Percentiles rank a stretch among this genome's conserved stretches.
These are phyloP conservation scores for Trametes polyzona DNA, from an alignment of 1,284 basidiomycete species.

Conservation along the genomic window DNA sequence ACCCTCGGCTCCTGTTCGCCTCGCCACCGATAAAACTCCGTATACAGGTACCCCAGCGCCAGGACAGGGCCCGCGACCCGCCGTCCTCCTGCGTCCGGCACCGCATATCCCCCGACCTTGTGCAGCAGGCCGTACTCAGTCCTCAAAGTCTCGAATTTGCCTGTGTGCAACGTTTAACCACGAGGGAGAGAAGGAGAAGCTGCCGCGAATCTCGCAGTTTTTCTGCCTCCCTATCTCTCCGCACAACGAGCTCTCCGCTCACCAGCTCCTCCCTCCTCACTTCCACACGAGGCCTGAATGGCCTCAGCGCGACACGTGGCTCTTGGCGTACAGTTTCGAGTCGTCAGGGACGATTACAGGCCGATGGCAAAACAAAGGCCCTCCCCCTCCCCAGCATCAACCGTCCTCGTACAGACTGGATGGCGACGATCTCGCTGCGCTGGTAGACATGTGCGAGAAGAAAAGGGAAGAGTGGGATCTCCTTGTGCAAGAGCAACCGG, in stretches of 20 bases:
- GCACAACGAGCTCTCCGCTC: background rate
- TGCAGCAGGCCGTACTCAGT: background rate
- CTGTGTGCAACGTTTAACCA: background rate
- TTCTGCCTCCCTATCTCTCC: conserved; percentile 5
- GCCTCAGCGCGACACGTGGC: background rate
- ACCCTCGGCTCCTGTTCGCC: background rate
- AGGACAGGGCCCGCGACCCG: background rate
- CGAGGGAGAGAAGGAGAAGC: background rate
- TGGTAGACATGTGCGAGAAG: background rate
- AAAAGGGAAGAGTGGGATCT: background rate
- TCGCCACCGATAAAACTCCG: background rate
- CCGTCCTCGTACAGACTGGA: background rate
- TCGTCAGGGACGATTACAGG: background rate
- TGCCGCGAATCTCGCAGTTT: background rate
- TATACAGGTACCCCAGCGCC: background rate
- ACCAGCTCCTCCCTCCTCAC: background rate
- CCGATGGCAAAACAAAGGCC: background rate
- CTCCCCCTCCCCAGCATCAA: background rate
- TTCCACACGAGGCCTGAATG: conserved; percentile 4
- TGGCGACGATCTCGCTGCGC: background rate
- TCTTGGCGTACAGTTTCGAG: background rate
- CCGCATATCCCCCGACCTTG: no score
- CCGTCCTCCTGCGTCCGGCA: background rate
- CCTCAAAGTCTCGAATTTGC: background rate
- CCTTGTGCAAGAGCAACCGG: background rate